A percentile compares a stretch with the other conserved stretches of the same genome.
These are phyloP conservation scores for Capronia americana DNA, from an alignment of 2,329 filamentous ascomycete genomes.

Conservation along the genomic window DNA sequence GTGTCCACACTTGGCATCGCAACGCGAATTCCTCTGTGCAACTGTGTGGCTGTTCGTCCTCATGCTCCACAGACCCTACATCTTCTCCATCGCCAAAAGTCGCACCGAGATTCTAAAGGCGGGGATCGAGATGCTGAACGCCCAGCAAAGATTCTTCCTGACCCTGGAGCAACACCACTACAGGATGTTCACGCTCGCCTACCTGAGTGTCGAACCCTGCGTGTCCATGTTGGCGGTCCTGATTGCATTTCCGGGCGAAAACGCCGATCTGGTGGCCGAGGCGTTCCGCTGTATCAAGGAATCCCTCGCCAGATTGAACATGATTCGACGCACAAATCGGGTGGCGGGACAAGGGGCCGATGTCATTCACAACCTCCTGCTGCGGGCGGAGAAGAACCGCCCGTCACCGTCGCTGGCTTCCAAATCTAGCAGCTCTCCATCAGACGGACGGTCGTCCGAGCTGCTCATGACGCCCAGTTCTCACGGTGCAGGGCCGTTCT, in stretches of 20 bases:
- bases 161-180: conserved; percentile 16
- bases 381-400: conserved; percentile 27
- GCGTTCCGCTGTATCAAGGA: conserved; percentile 20
- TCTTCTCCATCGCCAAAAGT: conserved; percentile 20
- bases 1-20: conserved; percentile 17
- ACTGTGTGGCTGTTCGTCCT: conserved; percentile 24
- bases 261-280: conserved; percentile 15
- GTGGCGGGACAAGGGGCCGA: conserved; percentile 25
- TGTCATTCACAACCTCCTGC: conserved; percentile 26
- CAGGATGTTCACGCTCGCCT: conserved; percentile 23
- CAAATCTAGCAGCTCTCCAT: conserved; percentile 2
- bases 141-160: conserved; percentile 21
- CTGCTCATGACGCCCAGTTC: conserved; percentile 16
- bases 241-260: conserved; percentile 22
- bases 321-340: conserved; percentile 18
- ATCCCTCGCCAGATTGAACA: conserved; percentile 19
- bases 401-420: conserved; percentile 1
- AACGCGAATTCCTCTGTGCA: conserved; percentile 21
- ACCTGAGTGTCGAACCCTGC: conserved; percentile 20
- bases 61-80: conserved; percentile 22
- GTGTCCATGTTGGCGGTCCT: conserved; percentile 26
- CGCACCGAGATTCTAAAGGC: conserved; percentile 19
- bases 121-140: conserved; percentile 19
- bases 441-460: conserved; percentile 12
- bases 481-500: conserved; percentile 1